Evolutionary conservation across 2,329 filamentous ascomycete species (phyloP).

Genomic region (Colletotrichum caudatum): DNA sequence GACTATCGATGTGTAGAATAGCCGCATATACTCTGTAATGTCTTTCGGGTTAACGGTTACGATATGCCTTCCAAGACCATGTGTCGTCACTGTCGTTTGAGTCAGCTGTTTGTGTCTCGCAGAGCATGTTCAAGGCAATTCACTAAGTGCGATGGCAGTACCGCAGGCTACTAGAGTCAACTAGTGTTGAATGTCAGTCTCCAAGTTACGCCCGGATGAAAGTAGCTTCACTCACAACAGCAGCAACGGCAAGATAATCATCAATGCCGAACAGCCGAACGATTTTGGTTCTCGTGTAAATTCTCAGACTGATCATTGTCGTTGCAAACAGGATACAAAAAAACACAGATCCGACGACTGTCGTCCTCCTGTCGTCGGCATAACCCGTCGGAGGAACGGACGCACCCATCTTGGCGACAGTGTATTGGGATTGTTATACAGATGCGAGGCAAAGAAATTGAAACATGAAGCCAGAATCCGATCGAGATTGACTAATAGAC

Average conservation of each 20-base stretch:
- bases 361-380: slow-evolving; percentile 34
- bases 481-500: neutral
- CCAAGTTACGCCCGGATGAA: neutral
- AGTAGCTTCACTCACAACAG: slow-evolving; percentile 42
- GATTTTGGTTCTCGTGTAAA: slow-evolving; percentile 45
- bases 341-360: slow-evolving; percentile 39
- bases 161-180: slow-evolving; percentile 28
- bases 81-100: slow-evolving; percentile 19
- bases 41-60: slow-evolving; percentile 8
- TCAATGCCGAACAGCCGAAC: slow-evolving; percentile 46
- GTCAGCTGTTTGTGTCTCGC: neutral
- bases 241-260: slow-evolving; percentile 45
- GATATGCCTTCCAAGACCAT: slow-evolving; percentile 43
- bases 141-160: slow-evolving; percentile 27
- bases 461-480: neutral
- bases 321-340: slow-evolving; percentile 43
- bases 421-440: neutral
- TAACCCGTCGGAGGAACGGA: slow-evolving; percentile 5
- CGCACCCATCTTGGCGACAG: neutral
- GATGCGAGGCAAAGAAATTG: neutral
- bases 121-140: neutral
- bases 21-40: slow-evolving; percentile 37
- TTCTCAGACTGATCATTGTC: slow-evolving; percentile 43
- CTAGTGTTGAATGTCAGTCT: neutral
- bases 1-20: slow-evolving; percentile 49